Evolutionary conservation across 495 filamentous ascomycete genomes (phyloP), one percentile per base, ranked within the genome.

Genomic region (Neurospora sp.): DNA sequence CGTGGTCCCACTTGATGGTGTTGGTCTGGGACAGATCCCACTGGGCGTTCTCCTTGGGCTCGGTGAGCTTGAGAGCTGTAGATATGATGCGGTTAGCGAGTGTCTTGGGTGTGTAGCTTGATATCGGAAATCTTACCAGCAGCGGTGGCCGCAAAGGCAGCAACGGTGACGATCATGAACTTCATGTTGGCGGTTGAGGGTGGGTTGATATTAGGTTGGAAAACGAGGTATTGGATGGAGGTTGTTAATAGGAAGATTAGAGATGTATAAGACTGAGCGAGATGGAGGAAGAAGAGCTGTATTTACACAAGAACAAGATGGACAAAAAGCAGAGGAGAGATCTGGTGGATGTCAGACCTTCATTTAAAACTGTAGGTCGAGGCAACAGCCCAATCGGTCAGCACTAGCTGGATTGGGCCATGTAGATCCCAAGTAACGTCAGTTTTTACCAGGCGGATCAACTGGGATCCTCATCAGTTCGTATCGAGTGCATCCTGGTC

Each of bases 21-120:
- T 76, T 76, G 59, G 75, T 71, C 74, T 72, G 19, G 40, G 73
- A 70, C 19, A 75, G 73, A 42, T 76, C 75, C 75, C 75, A 76
- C 43, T 62, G 8, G 13, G 24, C 70, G 24, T 73, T 48, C 6
- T 21, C 38, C 62, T 24, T 15, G 72, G 72, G 72, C 69, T 39
- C 71, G 7, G 71, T 70, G 69, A 73, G 40, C 24, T 31, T 38
- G 70, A 74, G 42, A 39, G 73, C 73, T 74, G 45, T 34, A 36
- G n/a, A 19, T 19, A 10, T 34, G 2, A 19, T 34, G 54, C 1
- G 28, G 15, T 66, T 34, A 36, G 70, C n/a, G 19, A 8, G 39
- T 39, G 8, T n/a, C 39, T 39, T 24, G 71, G n/a, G 34, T 0
- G 5, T n/a, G 71, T 19, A 13, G 19, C 2, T 43, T 17, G 21